Conservation (phyloP, 345 rosid species). For the Eutrema japonicum region DNA sequence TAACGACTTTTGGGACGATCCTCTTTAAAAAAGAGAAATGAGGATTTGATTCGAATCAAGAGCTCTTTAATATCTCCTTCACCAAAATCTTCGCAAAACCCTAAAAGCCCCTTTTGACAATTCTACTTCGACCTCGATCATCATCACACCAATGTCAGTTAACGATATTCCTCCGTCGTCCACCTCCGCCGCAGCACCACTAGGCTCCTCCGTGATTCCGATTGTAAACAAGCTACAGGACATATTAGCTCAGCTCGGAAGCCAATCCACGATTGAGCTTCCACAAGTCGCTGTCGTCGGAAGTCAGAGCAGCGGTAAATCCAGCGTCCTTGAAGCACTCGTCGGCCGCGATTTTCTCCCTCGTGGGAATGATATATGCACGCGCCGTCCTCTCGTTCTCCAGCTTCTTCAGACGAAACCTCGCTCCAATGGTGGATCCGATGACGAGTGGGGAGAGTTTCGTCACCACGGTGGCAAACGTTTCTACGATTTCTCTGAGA, state of each 20-base stretch:
- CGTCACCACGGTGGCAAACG: conserved; percentile 63
- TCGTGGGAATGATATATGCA: conserved; percentile 85
- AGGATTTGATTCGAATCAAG: no score
- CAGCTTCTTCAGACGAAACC: conserved; percentile 81
- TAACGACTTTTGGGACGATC: no score
- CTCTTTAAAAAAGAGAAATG: no score
- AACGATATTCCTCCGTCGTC: conserved; percentile 24
- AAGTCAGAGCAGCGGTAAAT: conserved; percentile 96
- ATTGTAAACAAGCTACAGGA: conserved; percentile 94
- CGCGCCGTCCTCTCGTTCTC: conserved; percentile 89
- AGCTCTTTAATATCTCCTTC: background rate
- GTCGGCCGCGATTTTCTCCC: conserved; percentile 97
- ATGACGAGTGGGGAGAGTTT: conserved; percentile 95
- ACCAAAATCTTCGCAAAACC: conserved; percentile 24
- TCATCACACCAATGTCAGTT: conserved; percentile 24
- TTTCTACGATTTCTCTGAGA: conserved; percentile 78
- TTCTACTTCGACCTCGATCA: conserved; percentile 6
- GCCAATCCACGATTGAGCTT: conserved; percentile 83
- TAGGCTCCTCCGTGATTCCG: conserved; percentile 90
- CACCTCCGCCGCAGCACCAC: conserved; percentile 44
- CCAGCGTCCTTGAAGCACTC: conserved; percentile 91
- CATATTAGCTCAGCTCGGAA: conserved; percentile 88
- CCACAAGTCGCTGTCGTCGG: conserved; percentile 99
- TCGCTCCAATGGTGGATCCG: conserved; percentile 55
- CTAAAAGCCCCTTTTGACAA: background rate